Percentiles rank a stretch among this genome's conserved stretches.
These are phyloP conservation scores for Rhodocollybia butyracea DNA, from an alignment of 768 basidiomycete genomes.

Conservation along the genomic window DNA sequence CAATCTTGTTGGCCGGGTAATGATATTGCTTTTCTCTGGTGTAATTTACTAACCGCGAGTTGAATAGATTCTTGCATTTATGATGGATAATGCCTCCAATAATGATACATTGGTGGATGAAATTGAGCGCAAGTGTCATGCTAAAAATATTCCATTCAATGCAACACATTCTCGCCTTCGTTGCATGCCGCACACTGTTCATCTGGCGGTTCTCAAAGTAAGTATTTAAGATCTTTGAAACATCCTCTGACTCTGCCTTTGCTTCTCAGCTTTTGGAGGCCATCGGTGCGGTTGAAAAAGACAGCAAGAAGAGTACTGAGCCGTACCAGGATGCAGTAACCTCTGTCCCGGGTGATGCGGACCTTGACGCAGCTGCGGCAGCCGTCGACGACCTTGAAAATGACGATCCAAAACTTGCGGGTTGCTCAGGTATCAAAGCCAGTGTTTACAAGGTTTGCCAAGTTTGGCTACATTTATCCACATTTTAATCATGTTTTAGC, in stretches of 20 bases:
- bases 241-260: too few species aligned
- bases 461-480: too few species aligned
- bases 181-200: constrained; percentile 39
- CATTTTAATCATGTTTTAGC: too few species aligned
- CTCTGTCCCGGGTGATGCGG: neutral
- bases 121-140: constrained; percentile 15
- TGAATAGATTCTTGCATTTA: constrained; percentile 25
- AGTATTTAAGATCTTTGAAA: too few species aligned
- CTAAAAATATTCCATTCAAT: constrained; percentile 20
- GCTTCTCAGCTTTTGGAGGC: constrained; percentile 9
- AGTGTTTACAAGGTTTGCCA: neutral
- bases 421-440: neutral
- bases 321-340: constrained; percentile 11
- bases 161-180: constrained; percentile 20
- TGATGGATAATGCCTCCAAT: constrained; percentile 34
- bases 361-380: constrained; percentile 2
- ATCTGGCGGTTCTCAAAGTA: constrained; percentile 32
- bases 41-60: neutral
- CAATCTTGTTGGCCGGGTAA: constrained; percentile 7
- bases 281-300: constrained; percentile 8
- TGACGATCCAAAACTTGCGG: neutral
- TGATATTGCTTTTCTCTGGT: neutral
- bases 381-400: neutral
- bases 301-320: neutral
- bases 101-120: constrained; percentile 30